A percentile compares a stretch with the other conserved stretches of the same genome.
phyloP scores from a whole-genome alignment of 164 flowering plant genomes.

The Vitis rotundifolia region DNA sequence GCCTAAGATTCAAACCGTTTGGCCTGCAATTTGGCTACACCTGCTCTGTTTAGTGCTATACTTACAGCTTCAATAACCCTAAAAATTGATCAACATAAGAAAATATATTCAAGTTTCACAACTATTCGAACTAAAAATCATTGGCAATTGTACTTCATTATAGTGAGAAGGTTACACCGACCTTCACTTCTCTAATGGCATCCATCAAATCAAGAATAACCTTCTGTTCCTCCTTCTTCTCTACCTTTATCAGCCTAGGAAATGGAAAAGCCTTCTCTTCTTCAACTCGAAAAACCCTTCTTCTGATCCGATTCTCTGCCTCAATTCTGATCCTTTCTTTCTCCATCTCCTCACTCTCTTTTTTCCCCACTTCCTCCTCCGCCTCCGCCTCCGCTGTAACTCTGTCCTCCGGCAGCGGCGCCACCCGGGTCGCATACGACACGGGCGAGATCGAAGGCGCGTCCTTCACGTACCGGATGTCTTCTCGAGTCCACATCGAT shows the following conservation, averaged over 20 bases:
- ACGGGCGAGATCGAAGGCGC: conserved; percentile 55
- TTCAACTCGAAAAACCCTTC: conserved; percentile 29
- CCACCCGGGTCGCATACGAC: conserved; percentile 63
- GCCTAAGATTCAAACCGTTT: too few relatives aligned
- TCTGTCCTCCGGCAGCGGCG: conserved; percentile 77
- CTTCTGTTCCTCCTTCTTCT: conserved; percentile 48
- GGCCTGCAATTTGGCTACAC: too few relatives aligned
- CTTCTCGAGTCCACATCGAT: conserved; percentile 60
- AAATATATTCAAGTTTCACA: too few relatives aligned
- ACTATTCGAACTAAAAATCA: too few relatives aligned
- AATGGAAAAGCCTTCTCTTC: conserved; percentile 52
- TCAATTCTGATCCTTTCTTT: conserved; percentile 54
- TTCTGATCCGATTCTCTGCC: conserved; percentile 13
- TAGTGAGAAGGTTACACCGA: conserved; percentile 24
- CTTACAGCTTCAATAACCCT: too few relatives aligned
- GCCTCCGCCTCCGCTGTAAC: conserved; percentile 11
- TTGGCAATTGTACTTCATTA: too few relatives aligned
- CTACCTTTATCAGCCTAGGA: conserved; percentile 63
- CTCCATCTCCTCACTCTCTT: conserved; percentile 32
- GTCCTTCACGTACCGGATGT: conserved; percentile 69
- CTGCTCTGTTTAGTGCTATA: too few relatives aligned
- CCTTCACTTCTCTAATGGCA: conserved; percentile 85
- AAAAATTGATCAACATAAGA: too few relatives aligned
- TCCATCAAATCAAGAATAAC: conserved; percentile 71
- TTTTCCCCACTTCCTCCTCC: conserved; percentile 15